Evolutionary conservation across 441 rosid species (phyloP).

Genomic region (Rhodomyrtus psidioides): DNA sequence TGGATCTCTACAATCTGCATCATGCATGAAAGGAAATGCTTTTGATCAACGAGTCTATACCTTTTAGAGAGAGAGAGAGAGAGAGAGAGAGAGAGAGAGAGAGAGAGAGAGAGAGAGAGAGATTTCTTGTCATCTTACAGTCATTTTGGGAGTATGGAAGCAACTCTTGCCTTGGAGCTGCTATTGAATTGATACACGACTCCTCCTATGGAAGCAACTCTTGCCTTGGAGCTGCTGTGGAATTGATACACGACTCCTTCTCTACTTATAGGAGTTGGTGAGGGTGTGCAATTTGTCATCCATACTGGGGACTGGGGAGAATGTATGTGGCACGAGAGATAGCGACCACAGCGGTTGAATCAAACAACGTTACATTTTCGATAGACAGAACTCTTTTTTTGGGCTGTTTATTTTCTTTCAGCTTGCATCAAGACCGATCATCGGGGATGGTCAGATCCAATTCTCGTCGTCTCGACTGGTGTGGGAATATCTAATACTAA

Average conservation of each 20-base stretch:
- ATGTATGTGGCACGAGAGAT: too few species aligned
- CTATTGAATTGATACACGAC: background rate
- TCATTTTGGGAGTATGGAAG: background rate
- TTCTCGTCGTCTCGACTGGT: too few species aligned
- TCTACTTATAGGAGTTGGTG: background rate
- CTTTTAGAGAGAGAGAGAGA: too few species aligned
- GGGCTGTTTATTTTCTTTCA: background rate
- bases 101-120: background rate
- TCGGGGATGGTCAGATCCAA: background rate
- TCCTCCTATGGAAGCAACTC: background rate
- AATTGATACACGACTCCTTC: background rate
- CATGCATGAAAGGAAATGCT: too few species aligned
- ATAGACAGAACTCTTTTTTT: background rate
- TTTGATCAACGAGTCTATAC: background rate
- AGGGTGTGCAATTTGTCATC: background rate
- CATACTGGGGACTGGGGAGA: too few species aligned
- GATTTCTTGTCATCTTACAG: background rate
- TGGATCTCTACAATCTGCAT: constrained; percentile 10
- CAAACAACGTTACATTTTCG: too few species aligned
- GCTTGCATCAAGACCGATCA: background rate
- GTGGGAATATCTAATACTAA: too few species aligned
- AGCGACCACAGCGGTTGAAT: too few species aligned
- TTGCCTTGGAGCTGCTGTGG: background rate
- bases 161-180: background rate
- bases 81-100: background rate